Percentiles rank a stretch among this genome's conserved stretches.
Conservation (phyloP, 2,329 filamentous ascomycete species). For the Harringtonia lauricola region DNA sequence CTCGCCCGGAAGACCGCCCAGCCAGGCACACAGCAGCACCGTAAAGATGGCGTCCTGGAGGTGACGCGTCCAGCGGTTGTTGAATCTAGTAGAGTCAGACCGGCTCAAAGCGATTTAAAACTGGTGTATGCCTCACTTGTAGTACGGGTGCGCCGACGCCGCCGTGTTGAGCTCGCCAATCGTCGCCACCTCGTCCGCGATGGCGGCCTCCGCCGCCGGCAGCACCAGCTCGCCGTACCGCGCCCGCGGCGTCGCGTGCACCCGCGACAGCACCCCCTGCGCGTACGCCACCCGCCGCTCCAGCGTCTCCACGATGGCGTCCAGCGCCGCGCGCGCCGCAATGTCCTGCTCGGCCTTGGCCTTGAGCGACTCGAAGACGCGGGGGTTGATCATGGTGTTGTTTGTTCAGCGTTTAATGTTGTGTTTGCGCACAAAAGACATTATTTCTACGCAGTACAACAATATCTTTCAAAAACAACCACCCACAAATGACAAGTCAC, state of each 20-base stretch:
- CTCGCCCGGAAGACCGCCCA: slow-evolving; percentile 52
- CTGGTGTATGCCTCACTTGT: slow-evolving; percentile 52
- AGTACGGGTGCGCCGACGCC: slow-evolving; percentile 85
- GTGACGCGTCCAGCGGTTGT: slow-evolving; percentile 72
- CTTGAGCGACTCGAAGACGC: slow-evolving; percentile 81
- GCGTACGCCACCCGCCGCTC: slow-evolving; percentile 74
- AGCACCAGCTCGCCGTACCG: slow-evolving; percentile 41
- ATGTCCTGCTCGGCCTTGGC: slow-evolving; percentile 82
- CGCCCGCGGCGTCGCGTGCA: slow-evolving; percentile 71
- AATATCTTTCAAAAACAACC: too few relatives aligned
- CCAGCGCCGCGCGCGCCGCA: slow-evolving; percentile 69
- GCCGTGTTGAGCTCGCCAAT: slow-evolving; percentile 59
- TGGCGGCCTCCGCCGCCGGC: slow-evolving; percentile 56
- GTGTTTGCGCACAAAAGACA: too few relatives aligned
- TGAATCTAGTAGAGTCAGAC: slow-evolving; percentile 46
- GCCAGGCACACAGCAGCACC: slow-evolving; percentile 55
- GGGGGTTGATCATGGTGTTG: slow-evolving; percentile 55
- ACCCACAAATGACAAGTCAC: too few relatives aligned
- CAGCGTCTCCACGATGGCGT: slow-evolving; percentile 68
- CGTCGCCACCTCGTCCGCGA: slow-evolving; percentile 61
- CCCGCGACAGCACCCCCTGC: slow-evolving; percentile 74
- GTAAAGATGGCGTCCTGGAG: slow-evolving; percentile 66
- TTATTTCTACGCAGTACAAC: too few relatives aligned
- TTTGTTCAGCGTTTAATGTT: too few relatives aligned
- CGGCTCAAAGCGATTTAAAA: too few relatives aligned